phyloP scores from a whole-genome alignment of 2,329 filamentous ascomycete genomes.

The Colletotrichum sp. region DNA sequence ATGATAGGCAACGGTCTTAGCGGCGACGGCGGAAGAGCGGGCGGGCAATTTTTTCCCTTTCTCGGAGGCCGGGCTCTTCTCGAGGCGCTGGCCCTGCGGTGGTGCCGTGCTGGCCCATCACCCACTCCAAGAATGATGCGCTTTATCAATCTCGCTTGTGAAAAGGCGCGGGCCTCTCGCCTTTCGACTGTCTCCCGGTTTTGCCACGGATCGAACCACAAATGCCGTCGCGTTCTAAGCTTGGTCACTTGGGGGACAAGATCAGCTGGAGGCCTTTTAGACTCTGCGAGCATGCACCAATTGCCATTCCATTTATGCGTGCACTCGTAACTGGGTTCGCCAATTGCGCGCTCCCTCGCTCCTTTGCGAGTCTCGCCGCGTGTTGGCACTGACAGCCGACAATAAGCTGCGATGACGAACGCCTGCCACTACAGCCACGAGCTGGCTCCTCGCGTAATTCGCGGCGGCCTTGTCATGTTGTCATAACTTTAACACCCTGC shows the following conservation, averaged over 20 bases:
- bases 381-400: background rate
- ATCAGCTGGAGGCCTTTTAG: background rate
- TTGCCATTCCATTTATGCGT: background rate
- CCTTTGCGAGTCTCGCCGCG: background rate
- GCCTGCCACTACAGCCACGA: background rate
- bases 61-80: background rate
- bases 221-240: background rate
- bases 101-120: background rate
- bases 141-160: slow-evolving; percentile 23
- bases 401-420: background rate
- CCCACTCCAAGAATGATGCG: slow-evolving; percentile 20
- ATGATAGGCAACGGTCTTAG: slow-evolving; percentile 9
- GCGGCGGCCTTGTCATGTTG: slow-evolving; percentile 17
- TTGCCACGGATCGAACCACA: slow-evolving; percentile 21
- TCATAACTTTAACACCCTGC: slow-evolving; percentile 14
- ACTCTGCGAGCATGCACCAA: background rate
- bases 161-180: slow-evolving; percentile 19
- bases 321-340: background rate
- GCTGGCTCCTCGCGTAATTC: slow-evolving; percentile 6
- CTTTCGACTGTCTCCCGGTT: slow-evolving; percentile 22
- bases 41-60: slow-evolving; percentile 10
- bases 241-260: background rate
- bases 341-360: background rate
- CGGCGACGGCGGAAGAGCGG: slow-evolving; percentile 9
- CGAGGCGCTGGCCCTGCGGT: background rate